Percentiles rank a stretch among this genome's conserved stretches.
These are phyloP conservation scores for Cyclotella distinguenda DNA, from an alignment of 108 stramenopile species.

Conservation along the genomic window DNA sequence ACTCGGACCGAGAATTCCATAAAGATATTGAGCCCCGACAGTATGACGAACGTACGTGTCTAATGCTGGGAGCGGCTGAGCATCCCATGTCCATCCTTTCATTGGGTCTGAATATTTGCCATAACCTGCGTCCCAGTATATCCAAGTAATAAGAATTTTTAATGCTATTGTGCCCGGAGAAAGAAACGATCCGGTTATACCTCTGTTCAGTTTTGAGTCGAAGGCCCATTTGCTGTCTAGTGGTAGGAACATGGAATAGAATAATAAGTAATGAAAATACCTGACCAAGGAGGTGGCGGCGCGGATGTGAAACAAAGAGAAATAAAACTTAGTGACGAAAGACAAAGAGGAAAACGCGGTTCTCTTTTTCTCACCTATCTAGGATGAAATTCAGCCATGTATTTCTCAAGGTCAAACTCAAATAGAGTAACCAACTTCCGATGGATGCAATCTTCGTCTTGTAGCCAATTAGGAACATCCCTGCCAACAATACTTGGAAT, in stretches of 20 bases:
- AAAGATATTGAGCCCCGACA: constrained; percentile 65
- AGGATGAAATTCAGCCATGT: constrained; percentile 88
- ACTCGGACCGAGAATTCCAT: constrained; percentile 70
- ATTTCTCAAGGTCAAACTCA: constrained; percentile 75
- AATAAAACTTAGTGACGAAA: neutral
- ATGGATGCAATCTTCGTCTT: constrained; percentile 57
- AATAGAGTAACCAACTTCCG: constrained; percentile 75
- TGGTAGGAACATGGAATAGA: constrained; percentile 78
- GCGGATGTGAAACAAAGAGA: neutral
- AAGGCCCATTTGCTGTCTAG: constrained; percentile 57
- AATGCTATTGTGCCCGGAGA: constrained; percentile 46
- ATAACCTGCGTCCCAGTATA: constrained; percentile 82
- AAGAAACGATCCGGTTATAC: constrained; percentile 20
- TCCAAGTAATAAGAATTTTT: constrained; percentile 72
- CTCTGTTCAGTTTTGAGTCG: constrained; percentile 17
- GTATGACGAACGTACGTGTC: constrained; percentile 87
- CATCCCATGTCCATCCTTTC: constrained; percentile 70
- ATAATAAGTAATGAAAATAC: constrained; percentile 80
- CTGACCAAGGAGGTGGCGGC: neutral
- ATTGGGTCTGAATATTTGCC: constrained; percentile 79
- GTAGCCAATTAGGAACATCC: constrained; percentile 65
- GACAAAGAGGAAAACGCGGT: neutral
- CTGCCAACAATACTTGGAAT: constrained; percentile 60
- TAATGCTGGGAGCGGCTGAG: constrained; percentile 74
- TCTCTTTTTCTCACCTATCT: constrained; percentile 50